Evolutionary conservation across 768 basidiomycete genomes (phyloP), one percentile per base, ranked within the genome.

Genomic region (Russula olivacea): DNA sequence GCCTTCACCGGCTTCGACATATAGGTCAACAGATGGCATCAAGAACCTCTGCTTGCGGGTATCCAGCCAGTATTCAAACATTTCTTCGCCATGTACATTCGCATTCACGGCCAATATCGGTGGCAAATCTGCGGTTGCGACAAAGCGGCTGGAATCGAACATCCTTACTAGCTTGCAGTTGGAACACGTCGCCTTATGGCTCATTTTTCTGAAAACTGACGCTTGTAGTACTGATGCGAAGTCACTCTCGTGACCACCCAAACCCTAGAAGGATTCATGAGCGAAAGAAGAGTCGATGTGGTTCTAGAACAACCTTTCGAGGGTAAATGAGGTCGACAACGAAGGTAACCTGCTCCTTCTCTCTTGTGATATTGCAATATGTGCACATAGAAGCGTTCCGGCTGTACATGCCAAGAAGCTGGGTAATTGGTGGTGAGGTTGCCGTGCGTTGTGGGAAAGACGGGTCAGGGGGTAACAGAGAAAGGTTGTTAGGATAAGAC

Each of bases 281-380:
- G 30, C n/a, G 53, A 52, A 21, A 51, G 38, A 63, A 52, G 23
- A 17, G 41, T 34, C 34, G 7, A 65, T 32, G 17, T 2, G n/a
- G 21, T 11, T 28, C 30, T 28, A 2, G 11, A 69, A 77, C 36
- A 38, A 93, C 93, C 76, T 87, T 91, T 52, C 88, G 83, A 5
- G 93, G 93, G 72, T 98, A 98, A 12, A 83, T 75, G 72, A 98
- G 73, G 71, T 98, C 97, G 19, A 97, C 74, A 6, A 93, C 80
- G 71, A 96, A 93, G 2, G 89, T 83, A 74, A 88, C 79, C 61
- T 86, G 85, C 57, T 89, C 87, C 72, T 96, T 91, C 66, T 85
- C 83, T 56, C 85, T 78, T 15, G 83, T 78, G 6, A 81, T 79
- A 61, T 87, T 84, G 75, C 97, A 98, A 65, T 77, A 82, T 66